Conservation (phyloP, 1,284 basidiomycete species). For the Gymnopus androsaceus region DNA sequence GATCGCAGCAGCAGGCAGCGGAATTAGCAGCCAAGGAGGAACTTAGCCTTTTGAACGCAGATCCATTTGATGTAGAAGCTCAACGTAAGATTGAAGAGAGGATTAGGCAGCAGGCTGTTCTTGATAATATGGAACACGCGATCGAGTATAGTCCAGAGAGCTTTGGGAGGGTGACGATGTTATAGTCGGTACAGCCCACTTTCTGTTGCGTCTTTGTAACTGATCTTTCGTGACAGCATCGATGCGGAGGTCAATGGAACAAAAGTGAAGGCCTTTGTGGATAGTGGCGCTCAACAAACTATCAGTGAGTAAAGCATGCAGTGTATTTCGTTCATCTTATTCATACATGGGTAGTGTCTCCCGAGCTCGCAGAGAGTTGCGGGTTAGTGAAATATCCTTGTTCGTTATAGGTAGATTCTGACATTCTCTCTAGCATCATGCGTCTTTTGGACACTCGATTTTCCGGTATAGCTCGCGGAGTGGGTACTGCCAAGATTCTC, state of each 20-base stretch:
- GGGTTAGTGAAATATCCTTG: conserved; percentile 55
- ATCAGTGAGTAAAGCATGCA: conserved; percentile 71
- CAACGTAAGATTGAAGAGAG: conserved; percentile 93
- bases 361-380: conserved; percentile 91
- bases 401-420: background rate
- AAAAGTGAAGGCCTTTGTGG: conserved; percentile 94
- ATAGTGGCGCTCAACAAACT: conserved; percentile 95
- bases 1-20: conserved; percentile 50
- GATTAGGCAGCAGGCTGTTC: conserved; percentile 86
- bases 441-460: conserved; percentile 89
- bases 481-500: conserved; percentile 93
- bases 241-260: conserved; percentile 90
- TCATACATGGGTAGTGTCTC: conserved; percentile 70
- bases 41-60: conserved; percentile 72
- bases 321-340: conserved; percentile 13
- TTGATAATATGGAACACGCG: conserved; percentile 91
- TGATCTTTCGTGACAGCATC: conserved; percentile 47
- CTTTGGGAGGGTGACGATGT: conserved; percentile 95
- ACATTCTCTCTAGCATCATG: conserved; percentile 68
- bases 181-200: conserved; percentile 67
- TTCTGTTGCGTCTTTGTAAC: background rate
- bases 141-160: conserved; percentile 91
- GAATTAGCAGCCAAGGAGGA: conserved; percentile 63
- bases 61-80: conserved; percentile 91
- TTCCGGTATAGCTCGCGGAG: conserved; percentile 90